phyloP scores from a whole-genome alignment of 768 basidiomycete species.

The Leccinum obscurum region DNA sequence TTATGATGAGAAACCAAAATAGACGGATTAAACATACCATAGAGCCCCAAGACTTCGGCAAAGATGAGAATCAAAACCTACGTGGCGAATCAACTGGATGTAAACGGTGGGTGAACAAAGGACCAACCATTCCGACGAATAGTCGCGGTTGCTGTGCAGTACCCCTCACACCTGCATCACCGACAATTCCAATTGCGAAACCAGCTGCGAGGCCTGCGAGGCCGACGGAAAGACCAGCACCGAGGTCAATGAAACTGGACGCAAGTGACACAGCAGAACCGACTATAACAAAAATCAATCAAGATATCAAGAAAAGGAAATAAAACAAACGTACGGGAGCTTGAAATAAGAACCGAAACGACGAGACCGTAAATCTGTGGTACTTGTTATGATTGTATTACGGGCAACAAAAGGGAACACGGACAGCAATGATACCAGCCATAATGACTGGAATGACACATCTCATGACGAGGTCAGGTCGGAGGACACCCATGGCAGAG shows the following conservation, averaged over 20 bases:
- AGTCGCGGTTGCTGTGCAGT: slow-evolving; percentile 95
- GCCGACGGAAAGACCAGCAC: slow-evolving; percentile 90
- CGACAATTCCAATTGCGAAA: slow-evolving; percentile 97
- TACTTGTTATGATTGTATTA: background rate
- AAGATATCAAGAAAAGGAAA: background rate
- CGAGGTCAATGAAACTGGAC: slow-evolving; percentile 91
- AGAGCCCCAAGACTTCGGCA: slow-evolving; percentile 90
- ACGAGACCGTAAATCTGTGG: slow-evolving; percentile 93
- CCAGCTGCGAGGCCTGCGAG: slow-evolving; percentile 96
- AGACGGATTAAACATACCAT: slow-evolving; percentile 48
- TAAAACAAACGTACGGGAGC: slow-evolving; percentile 62
- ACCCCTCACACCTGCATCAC: slow-evolving; percentile 97
- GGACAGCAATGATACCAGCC: slow-evolving; percentile 99
- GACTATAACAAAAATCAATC: slow-evolving; percentile 45
- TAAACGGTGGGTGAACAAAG: background rate
- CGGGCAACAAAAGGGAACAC: slow-evolving; percentile 34
- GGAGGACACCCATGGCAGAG: slow-evolving; percentile 95
- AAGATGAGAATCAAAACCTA: slow-evolving; percentile 98
- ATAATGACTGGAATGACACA: slow-evolving; percentile 97
- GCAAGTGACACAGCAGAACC: slow-evolving; percentile 81
- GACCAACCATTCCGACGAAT: slow-evolving; percentile 87
- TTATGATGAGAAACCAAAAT: background rate
- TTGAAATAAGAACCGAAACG: slow-evolving; percentile 95
- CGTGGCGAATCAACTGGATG: slow-evolving; percentile 3
- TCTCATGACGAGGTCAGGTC: slow-evolving; percentile 98